phyloP scores from a whole-genome alignment of 208 protist species.

The Crithidia mellificae region DNA sequence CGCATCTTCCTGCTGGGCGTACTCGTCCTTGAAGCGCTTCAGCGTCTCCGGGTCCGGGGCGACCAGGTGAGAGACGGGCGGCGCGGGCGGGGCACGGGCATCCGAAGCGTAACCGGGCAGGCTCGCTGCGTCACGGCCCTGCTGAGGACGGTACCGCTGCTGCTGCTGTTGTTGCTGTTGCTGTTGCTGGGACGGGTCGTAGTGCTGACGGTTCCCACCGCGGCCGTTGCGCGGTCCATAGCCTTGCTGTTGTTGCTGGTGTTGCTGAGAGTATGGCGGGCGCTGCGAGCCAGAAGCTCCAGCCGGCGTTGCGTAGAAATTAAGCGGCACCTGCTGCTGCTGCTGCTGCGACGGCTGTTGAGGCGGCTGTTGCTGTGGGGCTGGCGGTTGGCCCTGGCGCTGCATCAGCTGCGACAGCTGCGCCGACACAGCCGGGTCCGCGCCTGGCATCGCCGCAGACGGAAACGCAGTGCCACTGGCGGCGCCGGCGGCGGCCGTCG shows the following conservation, averaged over 20 bases:
- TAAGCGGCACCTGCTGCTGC: conserved; percentile 12
- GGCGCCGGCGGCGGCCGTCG: neutral
- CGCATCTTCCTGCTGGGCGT: conserved; percentile 57
- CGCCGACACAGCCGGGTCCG: neutral
- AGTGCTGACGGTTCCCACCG: conserved; percentile 3
- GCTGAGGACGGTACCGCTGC: conserved; percentile 12
- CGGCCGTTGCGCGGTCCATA: neutral
- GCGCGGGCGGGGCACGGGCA: neutral
- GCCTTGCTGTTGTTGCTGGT: conserved; percentile 23
- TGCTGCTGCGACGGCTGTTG: conserved; percentile 32
- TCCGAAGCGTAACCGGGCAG: neutral
- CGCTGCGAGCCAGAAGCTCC: too few relatives aligned
- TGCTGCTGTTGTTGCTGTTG: conserved; percentile 13
- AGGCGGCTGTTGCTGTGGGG: conserved; percentile 21
- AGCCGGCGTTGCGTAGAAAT: conserved; percentile 10
- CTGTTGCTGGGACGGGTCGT: conserved; percentile 4
- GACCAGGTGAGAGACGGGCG: neutral
- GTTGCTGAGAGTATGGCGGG: conserved; percentile 19
- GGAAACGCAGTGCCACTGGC: neutral
- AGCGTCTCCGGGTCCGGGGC: conserved; percentile 34
- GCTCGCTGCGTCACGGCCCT: neutral
- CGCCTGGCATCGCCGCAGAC: neutral
- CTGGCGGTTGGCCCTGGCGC: conserved; percentile 34
- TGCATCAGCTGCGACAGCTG: neutral
- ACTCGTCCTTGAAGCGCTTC: conserved; percentile 55